Base-by-base conservation (phyloP, 495 filamentous ascomycete species). In the Penicillium coprophilum region DNA sequence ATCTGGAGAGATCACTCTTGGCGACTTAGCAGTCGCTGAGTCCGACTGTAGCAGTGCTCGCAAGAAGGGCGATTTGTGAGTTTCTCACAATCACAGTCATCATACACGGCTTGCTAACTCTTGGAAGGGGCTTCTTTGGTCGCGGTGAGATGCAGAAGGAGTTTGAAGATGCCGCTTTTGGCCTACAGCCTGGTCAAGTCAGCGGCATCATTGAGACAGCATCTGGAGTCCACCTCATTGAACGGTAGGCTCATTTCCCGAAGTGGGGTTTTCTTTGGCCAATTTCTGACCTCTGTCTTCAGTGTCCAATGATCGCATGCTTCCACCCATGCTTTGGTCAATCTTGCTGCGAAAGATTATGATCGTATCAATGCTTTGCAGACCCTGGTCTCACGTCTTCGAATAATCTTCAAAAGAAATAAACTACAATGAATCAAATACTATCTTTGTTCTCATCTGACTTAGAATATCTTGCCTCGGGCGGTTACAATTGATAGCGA, bases 111-210 rank as follows among this genome's bases (percentile, higher is more conserved):
- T 24, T 20, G 38, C 70, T 78, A 58, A 75, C 53, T 19, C 36
- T 57, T 46, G 55, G 6, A 46, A 90, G 87, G 46, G 94, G 94
- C 1, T 96, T 91, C 71, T 98, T 98, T 66, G 91, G 90, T 21
- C 84, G 75, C 53, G 88, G 90, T 6, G 94, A 98, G 63, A 98
- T 98, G 94, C 94, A 98, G 67, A 96, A 93, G 78, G 94, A 97
- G 73, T 98, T 98, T 61, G 94, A 97, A 71, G 91, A 96, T 30
- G 91, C 92, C 0, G 87, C 93, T 4, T 97, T 97, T 76, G 85
- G 85, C 13, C 74, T 98, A 31, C 83, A 91, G 68, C 86, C 86
- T 0, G 91, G 91, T 20, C 85, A 97, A 70, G 83, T 98, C 53
- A 96, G 91, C 67, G 74, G 79, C 20, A 76, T 96, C 27, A 89